Conservation (phyloP, 306 rosid genomes). For the Dryas alaskensis region DNA sequence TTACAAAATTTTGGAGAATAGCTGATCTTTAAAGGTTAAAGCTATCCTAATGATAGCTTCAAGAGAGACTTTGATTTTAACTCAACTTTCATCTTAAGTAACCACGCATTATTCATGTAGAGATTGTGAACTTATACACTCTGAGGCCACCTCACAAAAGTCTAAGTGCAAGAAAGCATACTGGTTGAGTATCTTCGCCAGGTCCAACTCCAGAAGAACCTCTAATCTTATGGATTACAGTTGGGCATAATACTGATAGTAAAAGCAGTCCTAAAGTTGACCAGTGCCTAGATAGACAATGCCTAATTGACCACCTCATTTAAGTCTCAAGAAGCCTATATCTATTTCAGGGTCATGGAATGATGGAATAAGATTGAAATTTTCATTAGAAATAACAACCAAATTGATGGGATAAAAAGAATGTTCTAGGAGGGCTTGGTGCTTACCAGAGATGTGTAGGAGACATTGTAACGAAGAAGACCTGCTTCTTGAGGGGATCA, state of each 20-base stretch:
- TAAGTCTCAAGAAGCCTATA: not conserved
- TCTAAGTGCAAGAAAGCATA: not conserved
- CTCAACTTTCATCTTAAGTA: not conserved
- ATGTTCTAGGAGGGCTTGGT: not conserved
- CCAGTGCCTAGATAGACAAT: not conserved
- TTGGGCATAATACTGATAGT: not conserved
- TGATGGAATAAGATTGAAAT: slow-evolving; percentile 7
- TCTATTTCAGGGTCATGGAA: not conserved
- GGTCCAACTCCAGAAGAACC: not conserved
- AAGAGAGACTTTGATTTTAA: not conserved
- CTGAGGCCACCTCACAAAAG: not conserved
- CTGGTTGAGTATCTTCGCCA: not conserved
- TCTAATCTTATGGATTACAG: not conserved
- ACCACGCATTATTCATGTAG: not conserved
- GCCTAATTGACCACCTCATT: not conserved
- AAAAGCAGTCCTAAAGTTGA: slow-evolving; percentile 3
- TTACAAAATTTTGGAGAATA: not conserved
- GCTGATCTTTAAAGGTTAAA: not conserved
- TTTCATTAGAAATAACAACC: not conserved
- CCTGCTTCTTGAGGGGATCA: slow-evolving; percentile 59
- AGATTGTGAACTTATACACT: not conserved
- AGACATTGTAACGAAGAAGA: slow-evolving; percentile 87
- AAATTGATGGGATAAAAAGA: not conserved
- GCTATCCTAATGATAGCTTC: not conserved
- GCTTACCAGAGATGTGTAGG: slow-evolving; percentile 95